These are phyloP conservation scores for Argentina anserina DNA, from an alignment of 306 rosid species.

Conservation along the genomic window DNA sequence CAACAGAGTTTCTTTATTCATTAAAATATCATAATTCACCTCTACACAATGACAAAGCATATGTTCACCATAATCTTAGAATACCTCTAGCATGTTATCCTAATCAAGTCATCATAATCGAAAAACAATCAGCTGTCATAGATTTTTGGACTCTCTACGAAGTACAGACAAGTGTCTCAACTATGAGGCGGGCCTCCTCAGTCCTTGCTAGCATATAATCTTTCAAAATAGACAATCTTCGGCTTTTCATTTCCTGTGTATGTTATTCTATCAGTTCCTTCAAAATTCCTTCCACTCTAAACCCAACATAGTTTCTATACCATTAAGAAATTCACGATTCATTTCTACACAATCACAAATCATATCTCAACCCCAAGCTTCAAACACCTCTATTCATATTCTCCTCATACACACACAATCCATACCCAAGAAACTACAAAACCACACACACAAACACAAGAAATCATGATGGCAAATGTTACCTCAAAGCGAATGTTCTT, in stretches of 20 bases:
- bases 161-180: not conserved
- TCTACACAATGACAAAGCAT: not conserved
- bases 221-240: not conserved
- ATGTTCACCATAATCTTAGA: not conserved
- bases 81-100: not conserved
- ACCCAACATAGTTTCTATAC: not conserved
- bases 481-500: constrained; percentile 98
- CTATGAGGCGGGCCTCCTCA: not conserved
- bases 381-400: not conserved
- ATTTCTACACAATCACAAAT: not conserved
- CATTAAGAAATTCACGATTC: not conserved
- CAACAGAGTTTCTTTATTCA: not conserved
- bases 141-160: not conserved
- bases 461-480: not conserved
- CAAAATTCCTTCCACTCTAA: not conserved
- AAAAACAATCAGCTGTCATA: not conserved
- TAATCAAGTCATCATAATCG: too few relatives aligned
- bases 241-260: not conserved
- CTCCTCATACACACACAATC: not conserved
- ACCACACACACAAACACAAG: not conserved
- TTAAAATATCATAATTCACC: not conserved
- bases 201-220: not conserved
- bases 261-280: not conserved
- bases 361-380: not conserved
- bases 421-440: not conserved